Percentiles rank a stretch among this genome's conserved stretches.
Evolutionary conservation across 805 yeast species (phyloP).

Genomic region (Ogataea populi-albae): DNA sequence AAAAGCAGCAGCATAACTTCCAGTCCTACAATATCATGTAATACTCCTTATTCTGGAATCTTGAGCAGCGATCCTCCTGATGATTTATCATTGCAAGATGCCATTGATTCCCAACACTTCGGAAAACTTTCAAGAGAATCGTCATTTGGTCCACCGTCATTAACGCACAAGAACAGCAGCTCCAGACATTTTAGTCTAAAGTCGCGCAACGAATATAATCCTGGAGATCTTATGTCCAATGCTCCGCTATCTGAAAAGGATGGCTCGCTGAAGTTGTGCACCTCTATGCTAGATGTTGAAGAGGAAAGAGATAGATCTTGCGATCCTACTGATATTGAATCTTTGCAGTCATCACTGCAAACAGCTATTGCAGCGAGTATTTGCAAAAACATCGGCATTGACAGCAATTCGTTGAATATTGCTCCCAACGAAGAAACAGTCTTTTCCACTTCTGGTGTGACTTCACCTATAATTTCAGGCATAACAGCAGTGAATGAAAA

Average conservation of each 20-base stretch:
- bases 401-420: conserved; percentile 26
- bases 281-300: conserved; percentile 15
- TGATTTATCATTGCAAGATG: too few species aligned
- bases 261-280: conserved; percentile 1
- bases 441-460: conserved; percentile 19
- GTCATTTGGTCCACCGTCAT: too few species aligned
- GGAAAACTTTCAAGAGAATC: too few species aligned
- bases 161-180: conserved; percentile 4
- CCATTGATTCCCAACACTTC: too few species aligned
- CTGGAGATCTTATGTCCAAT: conserved; percentile 81
- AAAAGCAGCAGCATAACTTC: too few species aligned
- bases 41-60: too few species aligned
- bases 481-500: conserved; percentile 12
- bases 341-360: conserved; percentile 63
- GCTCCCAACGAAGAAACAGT: conserved; percentile 14
- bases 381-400: conserved; percentile 65
- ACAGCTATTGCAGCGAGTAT: conserved; percentile 69
- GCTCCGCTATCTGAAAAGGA: conserved; percentile 52
- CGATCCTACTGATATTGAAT: conserved; percentile 59
- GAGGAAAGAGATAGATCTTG: conserved; percentile 38
- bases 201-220: conserved; percentile 59
- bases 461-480: conserved; percentile 22
- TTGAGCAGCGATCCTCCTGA: too few species aligned
- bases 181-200: conserved; percentile 53
- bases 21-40: too few species aligned